Conservation (phyloP, 73 alveolate species). For the Blepharisma stoltei region DNA sequence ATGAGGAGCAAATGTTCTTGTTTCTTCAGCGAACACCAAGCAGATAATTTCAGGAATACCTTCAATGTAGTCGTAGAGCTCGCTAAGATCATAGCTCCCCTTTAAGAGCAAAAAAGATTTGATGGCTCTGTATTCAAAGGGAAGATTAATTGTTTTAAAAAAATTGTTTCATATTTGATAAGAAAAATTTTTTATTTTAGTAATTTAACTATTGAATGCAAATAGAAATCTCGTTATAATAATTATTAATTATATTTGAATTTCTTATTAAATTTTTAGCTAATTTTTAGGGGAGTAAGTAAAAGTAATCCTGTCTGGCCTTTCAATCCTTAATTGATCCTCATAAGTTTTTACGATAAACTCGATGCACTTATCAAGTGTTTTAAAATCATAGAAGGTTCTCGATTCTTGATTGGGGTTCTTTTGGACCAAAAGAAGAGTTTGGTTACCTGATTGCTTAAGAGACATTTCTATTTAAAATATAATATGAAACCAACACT, state of each 20-base stretch:
- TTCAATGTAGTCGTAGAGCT: constrained; percentile 3
- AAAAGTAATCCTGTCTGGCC: not conserved
- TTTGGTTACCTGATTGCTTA: not conserved
- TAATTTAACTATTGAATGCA: no score
- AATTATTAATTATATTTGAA: no score
- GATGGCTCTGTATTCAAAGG: no score
- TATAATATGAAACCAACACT: no score
- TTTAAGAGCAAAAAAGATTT: no score
- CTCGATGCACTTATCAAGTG: constrained; percentile 25
- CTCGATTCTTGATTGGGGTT: not conserved
- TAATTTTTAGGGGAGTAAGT: no score
- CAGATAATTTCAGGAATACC: not conserved
- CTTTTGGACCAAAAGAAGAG: constrained; percentile 20
- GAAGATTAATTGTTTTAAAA: no score
- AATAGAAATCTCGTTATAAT: no score
- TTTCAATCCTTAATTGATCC: not conserved
- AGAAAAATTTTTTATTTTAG: no score
- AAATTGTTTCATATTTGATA: no score
- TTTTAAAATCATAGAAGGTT: not conserved
- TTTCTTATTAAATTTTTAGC: no score
- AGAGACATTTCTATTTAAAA: no score
- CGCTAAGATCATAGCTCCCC: constrained; percentile 29
- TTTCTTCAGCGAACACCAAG: not conserved
- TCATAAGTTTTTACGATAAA: constrained; percentile 6
- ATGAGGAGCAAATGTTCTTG: constrained; percentile 4